Base-by-base conservation (phyloP, 179 eudicot species). In the Beta macrorhiza region DNA sequence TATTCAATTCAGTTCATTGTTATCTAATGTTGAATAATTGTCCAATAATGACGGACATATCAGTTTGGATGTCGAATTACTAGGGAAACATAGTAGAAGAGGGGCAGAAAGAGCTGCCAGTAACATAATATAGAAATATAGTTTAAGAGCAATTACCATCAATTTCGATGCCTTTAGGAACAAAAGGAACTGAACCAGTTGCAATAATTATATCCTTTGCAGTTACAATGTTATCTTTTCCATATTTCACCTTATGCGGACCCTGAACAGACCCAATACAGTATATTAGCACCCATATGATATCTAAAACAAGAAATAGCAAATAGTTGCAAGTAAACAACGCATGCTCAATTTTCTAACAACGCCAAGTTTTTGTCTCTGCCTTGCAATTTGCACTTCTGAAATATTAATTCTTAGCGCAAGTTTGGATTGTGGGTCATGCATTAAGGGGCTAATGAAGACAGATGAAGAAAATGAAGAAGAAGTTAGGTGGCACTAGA, bases 111-210 rank as follows among this genome's bases (percentile, higher is more conserved):
- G 71, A 64, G 70, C 61, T 67, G 55, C 68, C 75, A 64, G 45
- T 19, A 32, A 59, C 51, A 19, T 25, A 42, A 14, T 29, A 9
- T 0, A 15, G 62, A 17, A 15, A 9, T 22, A 53, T 52, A 67
- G 62, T 56, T 53, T 20, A 59, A 80, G 51, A 65, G 45, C 62
- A 82, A 82, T 85, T 89, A 94, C 99, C 98, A 90, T 97, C 99
- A 85, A 94, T 91, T 89, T 97, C 99, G 79, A 97, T 93, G 87
- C 99, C 99, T 88, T 90, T 97, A 51, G 99, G 99, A 58, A 97
- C 99, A 75, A 89, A 84, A 59, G 99, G 99, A 79, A 90, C 91
- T 78, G 99, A 97, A 82, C 99, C 99, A 82, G 99, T 97, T 22
- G 99, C 99, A 89, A 97, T 93, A 79, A 97, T 93, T 81, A 95